phyloP scores from a whole-genome alignment of 2,329 filamentous ascomycete species.

The Diaporthe sp. region DNA sequence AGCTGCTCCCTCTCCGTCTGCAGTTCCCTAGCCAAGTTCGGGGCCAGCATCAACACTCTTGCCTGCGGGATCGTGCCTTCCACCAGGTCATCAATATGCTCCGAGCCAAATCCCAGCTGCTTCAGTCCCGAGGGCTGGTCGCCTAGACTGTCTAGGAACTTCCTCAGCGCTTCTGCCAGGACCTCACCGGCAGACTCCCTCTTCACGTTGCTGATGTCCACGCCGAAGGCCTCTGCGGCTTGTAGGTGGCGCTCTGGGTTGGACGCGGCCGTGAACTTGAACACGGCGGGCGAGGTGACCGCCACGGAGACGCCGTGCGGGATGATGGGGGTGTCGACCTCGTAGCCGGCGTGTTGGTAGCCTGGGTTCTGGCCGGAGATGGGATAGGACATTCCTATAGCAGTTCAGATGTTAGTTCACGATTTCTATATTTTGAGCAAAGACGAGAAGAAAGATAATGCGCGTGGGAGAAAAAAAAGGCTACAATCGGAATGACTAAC shows the following conservation, averaged over 20 bases:
- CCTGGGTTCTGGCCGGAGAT: constrained; percentile 95
- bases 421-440: neutral
- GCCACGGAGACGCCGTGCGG: constrained; percentile 97
- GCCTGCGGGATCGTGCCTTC: constrained; percentile 96
- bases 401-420: neutral
- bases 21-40: constrained; percentile 80
- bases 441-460: neutral
- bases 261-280: constrained; percentile 90
- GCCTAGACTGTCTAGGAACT: constrained; percentile 86
- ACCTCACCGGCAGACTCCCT: constrained; percentile 91
- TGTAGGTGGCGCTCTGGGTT: constrained; percentile 93
- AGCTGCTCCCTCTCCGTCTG: constrained; percentile 81
- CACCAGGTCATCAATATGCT: constrained; percentile 85
- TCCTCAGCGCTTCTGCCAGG: constrained; percentile 83
- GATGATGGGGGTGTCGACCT: constrained; percentile 83
- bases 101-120: constrained; percentile 81
- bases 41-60: constrained; percentile 91
- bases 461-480: neutral
- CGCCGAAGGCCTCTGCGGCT: constrained; percentile 91
- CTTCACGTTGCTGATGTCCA: constrained; percentile 90
- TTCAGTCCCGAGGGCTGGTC: constrained; percentile 92
- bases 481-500: constrained; percentile 53
- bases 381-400: constrained; percentile 92
- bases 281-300: constrained; percentile 93
- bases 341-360: constrained; percentile 91